Evolutionary conservation across 164 flowering plant genomes (phyloP), one percentile per base, ranked within the genome.

Genomic region (Akebia trifoliata): DNA sequence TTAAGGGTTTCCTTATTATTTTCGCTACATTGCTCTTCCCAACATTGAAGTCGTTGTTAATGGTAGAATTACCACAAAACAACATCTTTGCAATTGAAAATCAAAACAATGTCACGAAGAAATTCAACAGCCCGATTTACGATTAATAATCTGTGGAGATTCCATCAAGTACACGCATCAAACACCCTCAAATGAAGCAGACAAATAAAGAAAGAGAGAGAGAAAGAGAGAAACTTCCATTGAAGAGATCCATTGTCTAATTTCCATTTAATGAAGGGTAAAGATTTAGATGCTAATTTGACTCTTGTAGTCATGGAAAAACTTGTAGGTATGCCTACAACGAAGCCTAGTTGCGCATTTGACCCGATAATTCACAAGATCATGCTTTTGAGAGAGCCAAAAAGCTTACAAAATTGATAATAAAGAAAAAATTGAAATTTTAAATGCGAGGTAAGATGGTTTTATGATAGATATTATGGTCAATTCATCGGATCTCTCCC

Each of bases 361-460:
- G 92, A n/a, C 95, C 94, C 4, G 96, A 90, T 55, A 78, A 76
- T 26, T 66, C 94, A 2, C 90, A 97, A 96, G 99, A 93, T 69
- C 99, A 97, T 4, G 86, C 97, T 0, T 93, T 97, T 31, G 86
- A 90, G 74, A 67, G 85, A 47, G 95, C 81, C 9, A 88, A 85
- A 75, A 80, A 83, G 86, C 56, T 76, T 39, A 34, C 57, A 71
- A 82, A 72, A 60, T 45, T 38, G 74, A 64, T 55, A 49, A 63
- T 36, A 75, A 55, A 5, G 80, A 62, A 22, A 62, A 61, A 30
- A 25, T 47, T n/a, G 77, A 62, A 22, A 64, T 29, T 9, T 25
- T 9, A 52, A 80, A 74, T 66, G 57, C 80, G 55, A 60, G 72
- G 52, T 72, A 69, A 29, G 81, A 70, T 48, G 77, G 73, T 42